Percentiles rank a stretch among this genome's conserved stretches.
These are phyloP conservation scores for Rhizophora apiculata DNA, from an alignment of 345 rosid genomes.

Conservation along the genomic window DNA sequence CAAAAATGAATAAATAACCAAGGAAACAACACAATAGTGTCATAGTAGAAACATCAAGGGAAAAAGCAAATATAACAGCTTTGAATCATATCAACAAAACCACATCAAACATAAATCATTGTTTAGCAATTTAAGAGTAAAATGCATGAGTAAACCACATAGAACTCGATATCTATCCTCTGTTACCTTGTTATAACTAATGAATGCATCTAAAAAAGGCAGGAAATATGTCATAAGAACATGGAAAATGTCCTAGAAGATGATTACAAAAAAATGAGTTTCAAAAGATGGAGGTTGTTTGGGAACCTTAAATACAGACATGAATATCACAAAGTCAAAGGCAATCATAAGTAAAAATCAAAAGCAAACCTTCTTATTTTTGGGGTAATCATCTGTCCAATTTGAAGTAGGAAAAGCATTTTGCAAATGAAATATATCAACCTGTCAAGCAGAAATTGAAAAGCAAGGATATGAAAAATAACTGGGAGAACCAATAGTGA, in stretches of 20 bases:
- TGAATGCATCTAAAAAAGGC: neutral
- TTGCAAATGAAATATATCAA: slow-evolving; percentile 79
- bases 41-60: neutral
- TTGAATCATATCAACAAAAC: neutral
- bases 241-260: too few relatives aligned
- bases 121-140: neutral
- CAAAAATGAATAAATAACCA: slow-evolving; percentile 10
- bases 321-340: neutral
- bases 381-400: slow-evolving; percentile 79
- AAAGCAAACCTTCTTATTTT: slow-evolving; percentile 64
- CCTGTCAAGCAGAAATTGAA: slow-evolving; percentile 40
- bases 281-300: too few relatives aligned
- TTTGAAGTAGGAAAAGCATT: slow-evolving; percentile 50
- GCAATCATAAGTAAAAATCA: slow-evolving; percentile 4
- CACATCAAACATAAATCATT: neutral
- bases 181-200: neutral
- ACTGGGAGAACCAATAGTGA: neutral
- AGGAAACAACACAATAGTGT: neutral
- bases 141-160: neutral
- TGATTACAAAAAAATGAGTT: too few relatives aligned
- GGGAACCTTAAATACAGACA: too few relatives aligned
- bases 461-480: neutral
- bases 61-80: neutral
- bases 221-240: too few relatives aligned
- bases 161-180: neutral